These are phyloP conservation scores for Malassezia furfur DNA, from an alignment of 1,284 basidiomycete genomes.

Conservation along the genomic window DNA sequence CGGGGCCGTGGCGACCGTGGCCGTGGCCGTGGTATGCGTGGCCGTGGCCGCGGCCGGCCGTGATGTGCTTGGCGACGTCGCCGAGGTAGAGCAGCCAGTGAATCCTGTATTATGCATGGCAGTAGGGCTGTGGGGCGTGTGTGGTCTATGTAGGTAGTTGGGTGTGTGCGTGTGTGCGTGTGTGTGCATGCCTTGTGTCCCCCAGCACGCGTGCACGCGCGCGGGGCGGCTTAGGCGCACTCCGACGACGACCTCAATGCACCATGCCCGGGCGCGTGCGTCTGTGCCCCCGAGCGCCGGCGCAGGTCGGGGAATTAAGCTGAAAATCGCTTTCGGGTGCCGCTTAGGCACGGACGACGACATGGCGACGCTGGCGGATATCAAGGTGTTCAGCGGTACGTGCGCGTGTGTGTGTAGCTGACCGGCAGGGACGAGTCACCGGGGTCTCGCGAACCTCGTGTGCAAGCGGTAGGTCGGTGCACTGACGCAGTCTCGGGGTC, in stretches of 20 bases:
- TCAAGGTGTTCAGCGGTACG: constrained; percentile 28
- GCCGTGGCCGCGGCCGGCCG: constrained; percentile 15
- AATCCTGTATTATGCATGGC: not conserved
- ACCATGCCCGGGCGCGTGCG: too few relatives aligned
- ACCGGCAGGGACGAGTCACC: constrained; percentile 56
- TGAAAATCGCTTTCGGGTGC: not conserved
- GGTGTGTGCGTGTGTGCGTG: too few relatives aligned
- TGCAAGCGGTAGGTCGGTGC: constrained; percentile 63
- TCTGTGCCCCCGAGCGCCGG: too few relatives aligned
- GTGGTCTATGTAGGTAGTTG: too few relatives aligned
- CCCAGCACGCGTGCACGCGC: too few relatives aligned
- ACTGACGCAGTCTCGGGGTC: constrained; percentile 29
- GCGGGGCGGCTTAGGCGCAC: too few relatives aligned
- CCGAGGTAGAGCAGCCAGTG: too few relatives aligned
- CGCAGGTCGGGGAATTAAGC: not conserved
- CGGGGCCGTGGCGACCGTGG: constrained; percentile 16
- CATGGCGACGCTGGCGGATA: constrained; percentile 23
- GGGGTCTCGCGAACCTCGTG: constrained; percentile 85
- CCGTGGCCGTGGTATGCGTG: constrained; percentile 13
- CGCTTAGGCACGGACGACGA: not conserved
- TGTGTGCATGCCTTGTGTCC: too few relatives aligned
- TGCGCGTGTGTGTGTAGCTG: not conserved
- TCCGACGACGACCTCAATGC: too few relatives aligned
- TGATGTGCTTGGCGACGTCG: not conserved
- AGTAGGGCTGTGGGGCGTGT: too few relatives aligned